These are phyloP conservation scores for Periconia digitata DNA, from an alignment of 2,329 filamentous ascomycete genomes.

Conservation along the genomic window DNA sequence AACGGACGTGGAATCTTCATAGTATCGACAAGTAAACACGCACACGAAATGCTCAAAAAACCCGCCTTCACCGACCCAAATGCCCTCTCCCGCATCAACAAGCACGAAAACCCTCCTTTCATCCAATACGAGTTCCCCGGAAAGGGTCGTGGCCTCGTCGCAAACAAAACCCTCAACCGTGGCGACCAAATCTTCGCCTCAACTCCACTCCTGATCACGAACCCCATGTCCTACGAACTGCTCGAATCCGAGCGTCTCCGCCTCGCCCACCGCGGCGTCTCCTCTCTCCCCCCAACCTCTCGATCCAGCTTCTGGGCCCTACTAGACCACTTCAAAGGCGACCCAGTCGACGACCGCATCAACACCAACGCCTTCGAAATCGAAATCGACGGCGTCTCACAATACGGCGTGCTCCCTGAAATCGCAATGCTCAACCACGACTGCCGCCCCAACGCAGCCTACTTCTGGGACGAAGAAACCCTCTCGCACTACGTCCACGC, in stretches of 20 bases:
- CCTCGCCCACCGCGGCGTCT: constrained; percentile 29
- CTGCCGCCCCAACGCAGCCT: constrained; percentile 43
- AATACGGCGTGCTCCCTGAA: constrained; percentile 36
- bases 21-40: constrained; percentile 25
- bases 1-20: constrained; percentile 36
- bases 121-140: constrained; percentile 31
- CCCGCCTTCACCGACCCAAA: constrained; percentile 29
- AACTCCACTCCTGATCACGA: constrained; percentile 33
- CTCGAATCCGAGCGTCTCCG: constrained; percentile 24
- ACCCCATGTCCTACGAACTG: constrained; percentile 29
- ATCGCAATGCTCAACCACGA: constrained; percentile 43
- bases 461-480: constrained; percentile 42
- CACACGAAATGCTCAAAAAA: constrained; percentile 31
- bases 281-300: constrained; percentile 22
- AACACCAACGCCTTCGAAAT: constrained; percentile 41
- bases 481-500: constrained; percentile 46
- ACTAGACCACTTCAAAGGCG: constrained; percentile 31
- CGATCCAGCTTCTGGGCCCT: constrained; percentile 31
- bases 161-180: constrained; percentile 36
- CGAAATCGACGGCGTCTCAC: constrained; percentile 20
- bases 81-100: constrained; percentile 20
- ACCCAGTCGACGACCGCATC: constrained; percentile 36
- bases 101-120: constrained; percentile 31
- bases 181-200: constrained; percentile 39
- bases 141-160: constrained; percentile 37